Base-by-base conservation (phyloP, 179 eudicot genomes). In the Pouteria campechiana region DNA sequence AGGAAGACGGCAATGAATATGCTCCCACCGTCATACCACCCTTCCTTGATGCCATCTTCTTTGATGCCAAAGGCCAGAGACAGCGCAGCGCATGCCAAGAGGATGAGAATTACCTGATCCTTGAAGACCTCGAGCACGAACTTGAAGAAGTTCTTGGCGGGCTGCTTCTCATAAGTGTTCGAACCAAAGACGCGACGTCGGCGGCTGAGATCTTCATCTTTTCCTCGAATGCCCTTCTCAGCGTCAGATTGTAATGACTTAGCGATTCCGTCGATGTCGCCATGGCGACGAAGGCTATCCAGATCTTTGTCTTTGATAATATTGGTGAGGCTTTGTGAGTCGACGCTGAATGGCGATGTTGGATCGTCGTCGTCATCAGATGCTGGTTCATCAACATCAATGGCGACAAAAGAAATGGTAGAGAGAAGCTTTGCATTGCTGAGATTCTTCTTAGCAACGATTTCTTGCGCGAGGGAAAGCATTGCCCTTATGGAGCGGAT, bases 21-120 rank as follows among this genome's bases (percentile, higher is more conserved):
- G 63, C 76, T 74, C 1, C 73, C 81, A 0, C 82, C 78, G 41
- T 70, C 81, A n/a, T 70, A 74, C 76, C 73, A 70, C 1, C 81
- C 81, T 46, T 74, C 76, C 33, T 63, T 62, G 2, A 15, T 55
- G 6, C 76, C 81, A 31, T 70, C 44, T 24, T 62, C 61, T 24
- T 66, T 70, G 4, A 74, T 70, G 0, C 76, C 76, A 17, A 74
- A 66, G 4, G 65, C 81, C 16, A 74, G 60, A 0, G 73, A 62
- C 3, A 70, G 51, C 3, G 48, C 54, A 21, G 76, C 76, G 44
- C 67, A 70, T 1, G 37, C 25, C 2, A 65, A 21, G 2, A 73
- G 65, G 23, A 69, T 47, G 7, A 69, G 48, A 23, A 65, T 64
- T 4, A 68, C 58, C 4, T 52, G 48, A 45, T 70, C 76, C 23